Conservation (phyloP, 306 rosid genomes). For the Canavalia gladiata region DNA sequence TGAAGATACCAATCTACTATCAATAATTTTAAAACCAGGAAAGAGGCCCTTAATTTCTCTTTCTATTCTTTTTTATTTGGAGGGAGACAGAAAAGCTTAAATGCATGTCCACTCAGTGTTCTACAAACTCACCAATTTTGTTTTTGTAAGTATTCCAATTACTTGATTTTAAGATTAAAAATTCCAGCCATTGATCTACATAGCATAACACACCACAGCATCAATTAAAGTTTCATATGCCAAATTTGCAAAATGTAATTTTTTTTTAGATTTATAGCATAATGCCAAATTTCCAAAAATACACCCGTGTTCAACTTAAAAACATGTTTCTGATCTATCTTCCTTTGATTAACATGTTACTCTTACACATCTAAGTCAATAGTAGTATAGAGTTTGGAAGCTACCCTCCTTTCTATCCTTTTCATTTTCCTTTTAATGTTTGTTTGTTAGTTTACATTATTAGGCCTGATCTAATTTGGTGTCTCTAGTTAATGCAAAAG, state of each 20-base stretch:
- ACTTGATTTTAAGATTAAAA: not conserved
- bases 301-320: not conserved
- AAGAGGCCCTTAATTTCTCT: not conserved
- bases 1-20: too few relatives aligned
- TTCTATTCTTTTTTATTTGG: not conserved
- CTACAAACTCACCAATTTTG: not conserved
- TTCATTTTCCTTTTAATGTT: not conserved
- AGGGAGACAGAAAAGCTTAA: not conserved
- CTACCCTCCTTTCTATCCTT: not conserved
- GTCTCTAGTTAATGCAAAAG: conserved; percentile 45
- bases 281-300: not conserved
- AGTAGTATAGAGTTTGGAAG: conserved; percentile 2
- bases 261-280: not conserved
- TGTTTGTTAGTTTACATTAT: conserved; percentile 30
- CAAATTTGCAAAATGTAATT: not conserved
- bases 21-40: too few relatives aligned
- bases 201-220: not conserved
- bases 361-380: conserved; percentile 14
- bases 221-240: not conserved
- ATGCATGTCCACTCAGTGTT: not conserved
- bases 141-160: not conserved
- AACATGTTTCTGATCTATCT: conserved; percentile 43
- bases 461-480: conserved; percentile 30
- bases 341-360: conserved; percentile 20
- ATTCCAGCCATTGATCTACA: not conserved